Base-by-base conservation (phyloP, 2,329 filamentous ascomycete species). In the Immersiporthe knoxdaviesiana region DNA sequence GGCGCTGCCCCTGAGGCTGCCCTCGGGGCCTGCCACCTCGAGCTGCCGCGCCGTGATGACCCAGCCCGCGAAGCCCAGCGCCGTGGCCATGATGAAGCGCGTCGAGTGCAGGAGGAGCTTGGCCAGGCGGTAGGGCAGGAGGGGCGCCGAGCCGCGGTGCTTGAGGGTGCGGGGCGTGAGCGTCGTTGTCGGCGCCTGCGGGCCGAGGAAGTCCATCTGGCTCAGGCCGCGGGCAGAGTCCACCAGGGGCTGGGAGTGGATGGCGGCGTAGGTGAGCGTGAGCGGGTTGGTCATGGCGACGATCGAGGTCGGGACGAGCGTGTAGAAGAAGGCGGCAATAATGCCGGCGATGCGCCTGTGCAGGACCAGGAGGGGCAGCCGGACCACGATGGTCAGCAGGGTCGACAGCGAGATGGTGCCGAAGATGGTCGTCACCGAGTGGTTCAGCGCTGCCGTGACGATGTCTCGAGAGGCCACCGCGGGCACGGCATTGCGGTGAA, bases 1-100 rank as follows among this genome's bases (percentile, higher is more conserved):
- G 32, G 96, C 85, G 75, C 93, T 97, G 11, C 96, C 96, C 60
- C 88, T 88, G 64, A 91, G 77, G 1, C 70, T 66, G 32, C 84
- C 85, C 52, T 83, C 85, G 68, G 79, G 89, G 70, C 82, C 81
- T 76, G 81, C 83, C 27, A 96, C 83, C 65, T 86, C 84, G 4
- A 97, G 83, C 79, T 92, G 90, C 72, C 93, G 90, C 14, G 96
- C 94, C 47, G 94, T 97, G 61, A 93, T 92, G 11, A 98, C 93
- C 96, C 96, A 99, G n/a, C 93, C 95, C 4, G 92, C 94, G 76
- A 98, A 97, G 0, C 95, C 95, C 39, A 99, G 87, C 0, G 90
- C 92, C 61, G 94, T 89, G 0, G 93, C 93, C 88, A 97, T 97
- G 76, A 97, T 92, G 77, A 95, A 92, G 24, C 95, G 89, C 1